Evolutionary conservation across 495 filamentous ascomycete genomes (phyloP).

Genomic region (Neurospora hispaniola): DNA sequence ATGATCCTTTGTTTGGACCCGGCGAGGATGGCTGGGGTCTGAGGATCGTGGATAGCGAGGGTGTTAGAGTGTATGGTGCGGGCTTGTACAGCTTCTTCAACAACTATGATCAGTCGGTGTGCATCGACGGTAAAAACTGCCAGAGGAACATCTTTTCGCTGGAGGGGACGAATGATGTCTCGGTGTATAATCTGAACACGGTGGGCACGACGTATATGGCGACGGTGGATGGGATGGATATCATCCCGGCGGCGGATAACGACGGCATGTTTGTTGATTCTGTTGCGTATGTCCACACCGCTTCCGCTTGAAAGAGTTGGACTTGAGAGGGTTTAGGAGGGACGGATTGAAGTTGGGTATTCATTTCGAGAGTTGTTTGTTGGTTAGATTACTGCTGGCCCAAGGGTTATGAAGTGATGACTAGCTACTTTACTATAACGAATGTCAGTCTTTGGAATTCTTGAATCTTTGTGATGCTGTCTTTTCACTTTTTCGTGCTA

Average conservation of each 20-base stretch:
- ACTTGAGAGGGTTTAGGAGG: too few species aligned
- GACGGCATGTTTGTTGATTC: conserved; percentile 19
- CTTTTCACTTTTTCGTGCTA: not conserved
- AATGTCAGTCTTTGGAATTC: not conserved
- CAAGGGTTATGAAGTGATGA: not conserved
- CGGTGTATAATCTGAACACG: conserved; percentile 43
- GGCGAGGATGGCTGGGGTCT: conserved; percentile 45
- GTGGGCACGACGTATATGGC: conserved; percentile 35
- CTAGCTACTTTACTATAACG: not conserved
- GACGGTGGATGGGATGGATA: conserved; percentile 33
- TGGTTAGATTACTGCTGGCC: not conserved
- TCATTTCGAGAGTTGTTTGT: not conserved
- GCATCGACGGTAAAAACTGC: conserved; percentile 39
- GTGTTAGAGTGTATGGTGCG: conserved; percentile 54
- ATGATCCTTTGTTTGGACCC: conserved; percentile 58
- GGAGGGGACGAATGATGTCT: conserved; percentile 29
- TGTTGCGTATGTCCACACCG: conserved; percentile 10
- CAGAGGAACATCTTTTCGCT: conserved; percentile 49
- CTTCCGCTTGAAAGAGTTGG: not conserved
- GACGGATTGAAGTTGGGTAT: not conserved
- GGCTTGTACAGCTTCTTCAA: conserved; percentile 53
- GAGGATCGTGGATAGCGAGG: conserved; percentile 39
- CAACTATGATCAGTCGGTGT: conserved; percentile 33
- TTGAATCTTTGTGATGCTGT: not conserved
- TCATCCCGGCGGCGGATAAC: conserved; percentile 45